Base-by-base conservation (phyloP, 345 rosid species). In the Boechera retrofracta region DNA sequence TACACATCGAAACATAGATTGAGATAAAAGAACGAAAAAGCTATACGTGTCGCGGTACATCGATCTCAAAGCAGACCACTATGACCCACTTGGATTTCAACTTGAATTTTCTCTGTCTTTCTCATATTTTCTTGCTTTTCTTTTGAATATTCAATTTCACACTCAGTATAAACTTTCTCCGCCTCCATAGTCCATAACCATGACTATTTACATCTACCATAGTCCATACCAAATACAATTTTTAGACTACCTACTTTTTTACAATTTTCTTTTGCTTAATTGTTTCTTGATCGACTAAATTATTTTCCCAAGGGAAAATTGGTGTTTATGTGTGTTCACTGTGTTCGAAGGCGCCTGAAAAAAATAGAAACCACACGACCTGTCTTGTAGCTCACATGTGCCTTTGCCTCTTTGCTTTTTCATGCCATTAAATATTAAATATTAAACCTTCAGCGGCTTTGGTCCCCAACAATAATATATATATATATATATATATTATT, bases 51-150 rank as follows among this genome's bases (percentile, higher is more conserved):
- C 77, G 6, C 73, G 69, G 53, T 18, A 67, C 78, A 78, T 72
- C 58, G 47, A 52, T 18, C 62, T 78, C 77, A 66, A 24, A 59
- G 65, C 69, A 78, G 77, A 68, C 82, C 64, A 63, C 12, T 18
- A 6, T 76, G 79, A 52, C 89, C 86, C 87, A 83, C 83, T 76
- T 64, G 72, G 76, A 74, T 79, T 74, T 48, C 32, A 59, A 52
- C 64, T 78, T 67, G 58, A 80, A 74, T 65, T 80, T 57, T 49
- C 56, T 44, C 16, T 58, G 81, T 72, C 69, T 78, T 60, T 60
- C 38, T 42, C 21, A 32, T 72, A 38, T 41, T 72, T 78, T 67
- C 38, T 9, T 60, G 28, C 15, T 6, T 65, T 51, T 59, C 21
- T 59, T 72, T 65, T 57, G 64, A 41, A 7, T 41, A 41, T 29